Base-by-base conservation (phyloP, 495 filamentous ascomycete species). In the Usnea hakonensis region DNA sequence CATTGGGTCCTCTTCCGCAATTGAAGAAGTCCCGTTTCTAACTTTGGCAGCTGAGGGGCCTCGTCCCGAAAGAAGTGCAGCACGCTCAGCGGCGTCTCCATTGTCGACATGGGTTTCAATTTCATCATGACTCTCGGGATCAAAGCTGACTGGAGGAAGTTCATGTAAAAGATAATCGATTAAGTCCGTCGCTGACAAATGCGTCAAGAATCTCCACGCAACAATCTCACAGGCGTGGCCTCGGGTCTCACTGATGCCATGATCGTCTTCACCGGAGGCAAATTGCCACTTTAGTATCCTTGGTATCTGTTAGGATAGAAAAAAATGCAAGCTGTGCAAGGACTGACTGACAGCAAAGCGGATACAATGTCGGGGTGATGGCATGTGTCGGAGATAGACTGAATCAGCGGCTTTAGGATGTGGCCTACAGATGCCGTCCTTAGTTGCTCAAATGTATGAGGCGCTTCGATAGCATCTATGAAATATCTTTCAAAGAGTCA, bases 141-240 rank as follows among this genome's bases (percentile, higher is more conserved):
- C 66, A 38, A 43, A 65, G 13, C 52, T 66, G 17, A 69, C 64
- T 33, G 57, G 48, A 53, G 85, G 85, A 36, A 95, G 81, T 68
- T 96, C 90, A 65, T 87, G 85, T n/a, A 95, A 79, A 53, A 94
- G 84, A 65, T 85, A 90, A 44, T 94, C 88, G 41, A 96, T 87
- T 13, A 85, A 84, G 67, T 96, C 93, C 35, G 84, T 77, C 63
- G 92, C 87, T 5, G 89, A 87, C 28, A 96, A 74, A 69, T 86
- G 86, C 38, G 85, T 86, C 48, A 96, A 77, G 65, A 94, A 91
- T 52, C 92, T 83, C 87, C 91, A 96, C 33, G 93, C 93, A 21
- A 95, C 88, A 65, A 93, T 89, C 74, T 97, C 92, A 72, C 91
- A 96, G 30, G 90, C 91, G 72, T 85, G 81, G 5, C 90, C 90